Evolutionary conservation across 192 early-diverging fungal genomes (phyloP), one percentile per base, ranked within the genome.

Genomic region (Oehlia diaphana): DNA sequence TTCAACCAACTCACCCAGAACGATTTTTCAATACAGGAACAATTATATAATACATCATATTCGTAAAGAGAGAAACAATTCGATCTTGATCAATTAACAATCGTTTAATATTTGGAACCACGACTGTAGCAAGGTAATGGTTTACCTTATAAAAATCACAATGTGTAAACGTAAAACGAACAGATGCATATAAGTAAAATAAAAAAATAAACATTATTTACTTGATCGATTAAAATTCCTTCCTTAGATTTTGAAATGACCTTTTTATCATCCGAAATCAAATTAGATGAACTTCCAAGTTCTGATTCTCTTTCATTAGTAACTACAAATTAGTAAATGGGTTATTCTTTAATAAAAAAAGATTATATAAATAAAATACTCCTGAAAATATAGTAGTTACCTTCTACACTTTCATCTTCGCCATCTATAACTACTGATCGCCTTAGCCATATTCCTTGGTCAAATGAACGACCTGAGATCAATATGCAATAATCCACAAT

Each of bases 31-130:
- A 78, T 14, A 84, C 82, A 31, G 95, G 94, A 0, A 83, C 88
- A 33, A 96, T 87, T 33, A 94, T 88, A 85, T 96, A 95, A 79
- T 97, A 95, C 81, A 95, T 90, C n/a, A 96, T 42, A 78, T 94
- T 95, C 16, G 86, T 87, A 5, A 93, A 71, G 0, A 93, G 75
- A 4, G 84, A 83, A 42, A 91, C 85, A 63, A 93, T 88, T 3
- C 90, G 85, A 79, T 96, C 94, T 68, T 92, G 91, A 78, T 97
- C 95, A 9, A 86, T 88, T 42, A 96, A 77, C 65, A 93, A 81
- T n/a, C 84, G 84, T 28, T 92, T 82, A 37, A 97, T 67, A 71
- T 89, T 89, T 9, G 95, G 92, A 14, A 97, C 87, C 2, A 95
- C 90, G 9, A 81, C 19, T 23, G 35, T 74, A 50, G 90, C 80